Conservation (phyloP, 768 basidiomycete genomes). For the Auriscalpium microsporum region DNA sequence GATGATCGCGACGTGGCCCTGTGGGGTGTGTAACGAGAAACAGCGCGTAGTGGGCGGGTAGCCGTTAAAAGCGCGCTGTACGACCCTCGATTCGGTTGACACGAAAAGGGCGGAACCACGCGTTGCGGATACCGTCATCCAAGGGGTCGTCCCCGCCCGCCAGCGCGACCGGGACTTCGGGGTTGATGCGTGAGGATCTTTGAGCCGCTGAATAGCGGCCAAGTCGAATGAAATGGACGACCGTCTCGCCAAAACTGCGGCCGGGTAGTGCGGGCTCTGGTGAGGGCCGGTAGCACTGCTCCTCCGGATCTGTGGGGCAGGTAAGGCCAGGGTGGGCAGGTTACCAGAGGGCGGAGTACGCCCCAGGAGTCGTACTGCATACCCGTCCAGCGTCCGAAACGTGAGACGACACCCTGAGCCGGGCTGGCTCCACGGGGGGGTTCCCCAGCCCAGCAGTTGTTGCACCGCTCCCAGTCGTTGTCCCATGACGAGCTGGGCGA, state of each 20-base stretch:
- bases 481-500: constrained; percentile 42
- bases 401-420: constrained; percentile 29
- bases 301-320: constrained; percentile 24
- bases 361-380: constrained; percentile 55
- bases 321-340: neutral
- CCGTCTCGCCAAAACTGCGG: constrained; percentile 20
- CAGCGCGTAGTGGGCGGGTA: neutral
- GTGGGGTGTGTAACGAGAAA: neutral
- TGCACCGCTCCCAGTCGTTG: constrained; percentile 47
- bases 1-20: constrained; percentile 3
- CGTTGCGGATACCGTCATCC: constrained; percentile 33
- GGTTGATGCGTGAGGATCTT: constrained; percentile 44
- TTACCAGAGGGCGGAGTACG: constrained; percentile 20
- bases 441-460: constrained; percentile 40
- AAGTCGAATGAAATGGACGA: constrained; percentile 30
- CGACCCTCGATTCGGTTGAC: constrained; percentile 19
- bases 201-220: constrained; percentile 48
- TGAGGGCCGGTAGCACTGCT: constrained; percentile 23
- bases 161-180: constrained; percentile 25
- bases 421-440: constrained; percentile 23
- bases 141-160: constrained; percentile 14
- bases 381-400: constrained; percentile 45
- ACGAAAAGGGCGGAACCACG: constrained; percentile 28
- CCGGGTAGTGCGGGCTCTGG: constrained; percentile 18
- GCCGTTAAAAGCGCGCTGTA: neutral